Conservation (phyloP, 2,329 filamentous ascomycete species). For the Xylaria sp. region DNA sequence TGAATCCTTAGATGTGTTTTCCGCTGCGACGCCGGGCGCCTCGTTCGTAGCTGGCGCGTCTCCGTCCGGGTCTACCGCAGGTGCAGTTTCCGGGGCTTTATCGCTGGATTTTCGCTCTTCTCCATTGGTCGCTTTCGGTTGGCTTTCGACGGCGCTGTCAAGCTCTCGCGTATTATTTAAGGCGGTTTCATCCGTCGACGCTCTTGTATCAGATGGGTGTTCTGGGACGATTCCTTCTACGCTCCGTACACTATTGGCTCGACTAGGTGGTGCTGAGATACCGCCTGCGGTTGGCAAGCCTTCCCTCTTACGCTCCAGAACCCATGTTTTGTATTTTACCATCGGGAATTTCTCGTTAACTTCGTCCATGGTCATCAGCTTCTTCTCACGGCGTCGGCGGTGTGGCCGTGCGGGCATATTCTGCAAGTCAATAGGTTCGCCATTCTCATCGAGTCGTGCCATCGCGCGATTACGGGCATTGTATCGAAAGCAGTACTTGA, state of each 20-base stretch:
- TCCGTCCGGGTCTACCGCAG: conserved; percentile 30
- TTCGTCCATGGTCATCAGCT: conserved; percentile 98
- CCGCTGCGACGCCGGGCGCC: conserved; percentile 37
- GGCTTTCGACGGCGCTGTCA: conserved; percentile 5
- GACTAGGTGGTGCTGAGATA: conserved; percentile 78
- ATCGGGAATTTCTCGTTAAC: conserved; percentile 97
- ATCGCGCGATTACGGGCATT: conserved; percentile 90
- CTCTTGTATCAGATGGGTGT: conserved; percentile 57
- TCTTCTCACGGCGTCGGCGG: conserved; percentile 92
- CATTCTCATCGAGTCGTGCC: conserved; percentile 77
- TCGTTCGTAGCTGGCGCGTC: background rate
- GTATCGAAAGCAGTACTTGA: conserved; percentile 99
- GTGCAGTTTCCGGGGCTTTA: conserved; percentile 43
- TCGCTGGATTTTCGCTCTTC: conserved; percentile 44
- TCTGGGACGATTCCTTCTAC: conserved; percentile 66
- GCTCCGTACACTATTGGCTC: conserved; percentile 78
- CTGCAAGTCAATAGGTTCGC: conserved; percentile 88
- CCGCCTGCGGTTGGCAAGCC: conserved; percentile 87
- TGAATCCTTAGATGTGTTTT: conserved; percentile 42
- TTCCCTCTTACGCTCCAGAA: conserved; percentile 81
- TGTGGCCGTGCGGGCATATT: conserved; percentile 83
- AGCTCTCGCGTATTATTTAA: conserved; percentile 44
- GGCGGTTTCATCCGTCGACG: conserved; percentile 57
- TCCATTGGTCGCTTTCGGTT: conserved; percentile 43
- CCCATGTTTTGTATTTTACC: conserved; percentile 96